Evolutionary conservation across 257 asterid genomes (phyloP).

Genomic region (Nicotiana tabacum): DNA sequence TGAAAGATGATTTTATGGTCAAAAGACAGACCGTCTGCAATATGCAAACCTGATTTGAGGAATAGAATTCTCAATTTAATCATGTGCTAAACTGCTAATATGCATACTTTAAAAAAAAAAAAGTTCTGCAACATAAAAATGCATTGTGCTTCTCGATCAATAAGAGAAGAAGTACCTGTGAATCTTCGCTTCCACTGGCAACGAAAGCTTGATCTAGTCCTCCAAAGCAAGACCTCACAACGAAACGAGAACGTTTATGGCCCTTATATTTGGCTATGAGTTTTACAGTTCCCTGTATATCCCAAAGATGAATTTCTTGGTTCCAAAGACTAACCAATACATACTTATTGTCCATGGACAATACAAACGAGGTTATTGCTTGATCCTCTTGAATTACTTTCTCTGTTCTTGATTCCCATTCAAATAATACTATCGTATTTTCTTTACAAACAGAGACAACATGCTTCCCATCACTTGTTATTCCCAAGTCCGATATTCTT

Average conservation of each 20-base stretch:
- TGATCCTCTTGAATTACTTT: constrained; percentile 76
- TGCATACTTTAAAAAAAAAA: not conserved
- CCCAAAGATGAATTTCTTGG: constrained; percentile 91
- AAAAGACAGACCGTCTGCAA: not conserved
- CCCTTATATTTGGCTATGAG: constrained; percentile 71
- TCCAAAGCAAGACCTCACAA: constrained; percentile 87
- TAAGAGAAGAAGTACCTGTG: constrained; percentile 50
- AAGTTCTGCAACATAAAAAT: not conserved
- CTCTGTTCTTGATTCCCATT: constrained; percentile 71
- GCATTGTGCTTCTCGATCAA: constrained; percentile 1
- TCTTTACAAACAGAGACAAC: constrained; percentile 69
- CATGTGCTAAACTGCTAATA: not conserved
- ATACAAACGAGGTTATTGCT: constrained; percentile 55
- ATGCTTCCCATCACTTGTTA: constrained; percentile 61
- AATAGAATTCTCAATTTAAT: not conserved
- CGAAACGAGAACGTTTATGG: constrained; percentile 76
- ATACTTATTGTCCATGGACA: constrained; percentile 68
- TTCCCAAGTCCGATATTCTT: constrained; percentile 65
- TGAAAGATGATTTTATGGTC: not conserved
- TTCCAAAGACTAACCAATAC: constrained; percentile 69
- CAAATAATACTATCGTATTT: constrained; percentile 44
- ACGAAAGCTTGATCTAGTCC: constrained; percentile 77
- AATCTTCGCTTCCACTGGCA: constrained; percentile 96
- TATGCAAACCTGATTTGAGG: not conserved
- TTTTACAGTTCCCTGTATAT: constrained; percentile 48